Evolutionary conservation across 345 rosid genomes (phyloP).

Genomic region (Reutealis trisperma): DNA sequence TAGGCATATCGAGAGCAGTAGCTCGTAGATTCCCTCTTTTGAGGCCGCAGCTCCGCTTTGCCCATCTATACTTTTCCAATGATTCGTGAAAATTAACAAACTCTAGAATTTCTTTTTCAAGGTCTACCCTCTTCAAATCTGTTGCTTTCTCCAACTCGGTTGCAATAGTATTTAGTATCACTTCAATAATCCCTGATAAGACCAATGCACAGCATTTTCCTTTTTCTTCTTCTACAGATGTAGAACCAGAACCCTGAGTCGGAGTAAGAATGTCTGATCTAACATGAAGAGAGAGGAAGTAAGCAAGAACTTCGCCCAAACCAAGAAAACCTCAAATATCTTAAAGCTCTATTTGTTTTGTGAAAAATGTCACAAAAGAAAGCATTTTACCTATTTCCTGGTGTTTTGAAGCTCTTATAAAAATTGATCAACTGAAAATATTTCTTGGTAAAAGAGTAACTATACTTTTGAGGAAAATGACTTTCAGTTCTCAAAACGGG

Average conservation of each 20-base stretch:
- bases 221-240: constrained; percentile 55
- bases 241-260: constrained; percentile 46
- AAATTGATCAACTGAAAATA: neutral
- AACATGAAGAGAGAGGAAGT: constrained; percentile 33
- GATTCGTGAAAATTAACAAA: constrained; percentile 50
- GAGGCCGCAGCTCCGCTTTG: constrained; percentile 44
- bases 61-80: constrained; percentile 43
- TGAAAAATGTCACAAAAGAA: neutral
- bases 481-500: too few species aligned
- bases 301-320: constrained; percentile 12
- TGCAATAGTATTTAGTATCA: constrained; percentile 55
- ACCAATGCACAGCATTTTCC: constrained; percentile 51
- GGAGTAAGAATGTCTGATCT: constrained; percentile 62
- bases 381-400: too few species aligned
- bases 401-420: neutral
- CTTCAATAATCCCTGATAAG: constrained; percentile 61
- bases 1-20: constrained; percentile 32
- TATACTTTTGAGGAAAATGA: too few species aligned
- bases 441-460: neutral
- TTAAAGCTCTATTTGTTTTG: too few species aligned
- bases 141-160: constrained; percentile 60
- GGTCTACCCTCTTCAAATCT: constrained; percentile 45
- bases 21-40: constrained; percentile 47
- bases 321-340: neutral
- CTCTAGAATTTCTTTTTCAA: constrained; percentile 60